These are phyloP conservation scores for Ophiostoma himal-ulmi DNA, from an alignment of 2,329 filamentous ascomycete species.

Conservation along the genomic window DNA sequence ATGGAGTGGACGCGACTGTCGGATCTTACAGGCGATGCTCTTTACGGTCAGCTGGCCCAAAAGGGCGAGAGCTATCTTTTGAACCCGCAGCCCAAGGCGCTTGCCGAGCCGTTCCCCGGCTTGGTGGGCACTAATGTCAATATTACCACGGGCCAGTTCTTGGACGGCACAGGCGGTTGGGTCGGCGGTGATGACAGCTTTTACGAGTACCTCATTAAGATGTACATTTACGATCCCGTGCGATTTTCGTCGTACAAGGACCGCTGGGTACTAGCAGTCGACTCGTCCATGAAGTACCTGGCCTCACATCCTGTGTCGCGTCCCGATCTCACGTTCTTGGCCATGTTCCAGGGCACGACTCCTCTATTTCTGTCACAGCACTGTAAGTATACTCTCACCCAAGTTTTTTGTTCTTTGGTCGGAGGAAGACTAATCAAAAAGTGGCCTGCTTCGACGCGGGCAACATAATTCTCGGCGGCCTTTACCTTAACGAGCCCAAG, in stretches of 20 bases:
- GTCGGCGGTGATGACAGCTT: constrained; percentile 70
- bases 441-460: constrained; percentile 80
- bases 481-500: constrained; percentile 57
- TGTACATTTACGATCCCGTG: constrained; percentile 70
- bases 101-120: constrained; percentile 68
- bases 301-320: constrained; percentile 60
- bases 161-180: constrained; percentile 67
- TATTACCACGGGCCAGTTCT: constrained; percentile 59
- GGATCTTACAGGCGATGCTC: constrained; percentile 62
- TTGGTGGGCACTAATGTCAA: constrained; percentile 64
- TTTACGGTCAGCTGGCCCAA: constrained; percentile 62
- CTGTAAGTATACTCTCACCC: constrained; percentile 33
- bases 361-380: constrained; percentile 45
- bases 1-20: constrained; percentile 80
- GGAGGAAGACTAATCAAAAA: constrained; percentile 27
- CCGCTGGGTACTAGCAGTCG: constrained; percentile 67
- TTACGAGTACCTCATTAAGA: constrained; percentile 89
- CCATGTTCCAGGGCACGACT: constrained; percentile 46
- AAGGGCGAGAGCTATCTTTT: constrained; percentile 66
- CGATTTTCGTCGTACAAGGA: constrained; percentile 62
- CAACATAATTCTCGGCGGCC: constrained; percentile 76
- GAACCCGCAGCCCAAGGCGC: constrained; percentile 49
- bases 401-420: neutral
- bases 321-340: constrained; percentile 67
- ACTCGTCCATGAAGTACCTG: constrained; percentile 68